Evolutionary conservation across 257 asterid genomes (phyloP).

Genomic region (Eustoma russellianum): DNA sequence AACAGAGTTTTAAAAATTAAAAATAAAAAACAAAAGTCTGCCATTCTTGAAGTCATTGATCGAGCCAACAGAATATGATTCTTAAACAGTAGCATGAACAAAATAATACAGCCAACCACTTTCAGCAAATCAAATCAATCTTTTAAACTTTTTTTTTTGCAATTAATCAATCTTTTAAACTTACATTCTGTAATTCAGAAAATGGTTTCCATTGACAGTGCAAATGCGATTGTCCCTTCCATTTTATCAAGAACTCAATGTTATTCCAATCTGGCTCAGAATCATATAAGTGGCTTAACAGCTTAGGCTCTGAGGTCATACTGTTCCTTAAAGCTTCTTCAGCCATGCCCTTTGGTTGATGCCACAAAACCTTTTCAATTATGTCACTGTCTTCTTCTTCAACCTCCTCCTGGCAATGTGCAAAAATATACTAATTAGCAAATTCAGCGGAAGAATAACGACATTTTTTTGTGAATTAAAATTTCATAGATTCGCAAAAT

Average conservation of each 20-base stretch:
- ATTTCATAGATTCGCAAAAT: no score
- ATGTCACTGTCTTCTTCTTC: slow-evolving; percentile 92
- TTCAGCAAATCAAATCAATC: background rate
- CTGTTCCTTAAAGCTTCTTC: slow-evolving; percentile 82
- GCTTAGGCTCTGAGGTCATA: slow-evolving; percentile 63
- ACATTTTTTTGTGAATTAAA: no score
- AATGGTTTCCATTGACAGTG: slow-evolving; percentile 96
- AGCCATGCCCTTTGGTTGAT: slow-evolving; percentile 93
- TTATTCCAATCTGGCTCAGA: slow-evolving; percentile 82
- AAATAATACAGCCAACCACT: slow-evolving; percentile 5
- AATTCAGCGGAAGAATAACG: no score
- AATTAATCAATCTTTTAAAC: slow-evolving; percentile 10
- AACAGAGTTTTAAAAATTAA: no score
- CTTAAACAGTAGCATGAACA: no score
- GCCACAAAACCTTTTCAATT: slow-evolving; percentile 96
- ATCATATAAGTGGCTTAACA: slow-evolving; percentile 70
- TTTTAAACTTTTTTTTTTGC: no score
- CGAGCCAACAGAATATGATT: no score
- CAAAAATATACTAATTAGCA: no score
- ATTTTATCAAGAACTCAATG: slow-evolving; percentile 80
- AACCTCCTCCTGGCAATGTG: slow-evolving; percentile 43
- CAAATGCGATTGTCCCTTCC: slow-evolving; percentile 99
- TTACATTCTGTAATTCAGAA: slow-evolving; percentile 86
- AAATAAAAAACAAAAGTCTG: no score
- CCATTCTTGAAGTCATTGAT: no score